Conservation (phyloP, 129 eudicot genomes). For the Helianthus annuus region HanXRQr2.0-SUNRISE NC_035435.2:148764364-148764863, state of each 20-base stretch:
- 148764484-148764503: neutral
- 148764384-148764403: neutral
- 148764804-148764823: slow-evolving; percentile 72
- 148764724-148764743: slow-evolving; percentile 33
- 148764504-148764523: slow-evolving; percentile 8
- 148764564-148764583: slow-evolving; percentile 19
- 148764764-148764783: slow-evolving; percentile 52
- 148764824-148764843: neutral
- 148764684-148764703: slow-evolving; percentile 65
- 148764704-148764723: slow-evolving; percentile 57
- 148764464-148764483: neutral
- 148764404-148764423: neutral
- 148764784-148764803: slow-evolving; percentile 68
- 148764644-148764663: slow-evolving; percentile 69
- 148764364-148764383: neutral
- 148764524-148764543: neutral
- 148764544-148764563: neutral
- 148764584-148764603: slow-evolving; percentile 24
- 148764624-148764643: slow-evolving; percentile 72
- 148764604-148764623: slow-evolving; percentile 46
- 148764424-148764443: neutral
- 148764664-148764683: slow-evolving; percentile 70
- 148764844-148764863: neutral
- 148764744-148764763: slow-evolving; percentile 48
- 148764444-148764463: neutral